Percentiles rank a stretch among this genome's conserved stretches.
Evolutionary conservation across 2,329 filamentous ascomycete species (phyloP).

Genomic region (Aspergillus awamori): DNA sequence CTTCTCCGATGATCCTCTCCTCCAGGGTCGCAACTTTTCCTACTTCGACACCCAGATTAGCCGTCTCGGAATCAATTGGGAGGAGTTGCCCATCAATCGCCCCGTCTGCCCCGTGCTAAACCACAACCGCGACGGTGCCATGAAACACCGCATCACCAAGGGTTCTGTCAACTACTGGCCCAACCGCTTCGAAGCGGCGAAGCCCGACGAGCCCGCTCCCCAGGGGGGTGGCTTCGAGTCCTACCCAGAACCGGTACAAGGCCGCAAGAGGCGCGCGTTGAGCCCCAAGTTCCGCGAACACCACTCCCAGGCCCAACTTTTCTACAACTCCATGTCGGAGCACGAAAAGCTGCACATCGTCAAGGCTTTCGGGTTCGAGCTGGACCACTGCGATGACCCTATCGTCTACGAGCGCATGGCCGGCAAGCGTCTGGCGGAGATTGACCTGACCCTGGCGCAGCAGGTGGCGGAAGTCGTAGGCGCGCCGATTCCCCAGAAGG

Average conservation of each 20-base stretch:
- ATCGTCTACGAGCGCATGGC: conserved; percentile 73
- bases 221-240: conserved; percentile 71
- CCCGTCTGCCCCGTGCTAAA: conserved; percentile 76
- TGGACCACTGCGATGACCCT: conserved; percentile 67
- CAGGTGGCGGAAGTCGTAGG: conserved; percentile 72
- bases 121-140: conserved; percentile 72
- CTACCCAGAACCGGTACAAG: conserved; percentile 65
- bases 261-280: conserved; percentile 66
- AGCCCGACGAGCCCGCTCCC: conserved; percentile 57
- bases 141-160: conserved; percentile 72
- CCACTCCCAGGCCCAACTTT: conserved; percentile 39
- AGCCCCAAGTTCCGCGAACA: conserved; percentile 47
- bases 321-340: conserved; percentile 38
- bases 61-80: conserved; percentile 72
- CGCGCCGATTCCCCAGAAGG: conserved; percentile 59
- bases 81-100: conserved; percentile 75
- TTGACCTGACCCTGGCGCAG: conserved; percentile 70
- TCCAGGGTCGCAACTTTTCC: conserved; percentile 72
- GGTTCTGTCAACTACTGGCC: conserved; percentile 79
- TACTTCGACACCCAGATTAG: conserved; percentile 60
- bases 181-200: conserved; percentile 66
- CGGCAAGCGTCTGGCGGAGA: conserved; percentile 65
- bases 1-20: conserved; percentile 73
- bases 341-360: conserved; percentile 39
- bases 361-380: conserved; percentile 42